A percentile compares a stretch with the other conserved stretches of the same genome.
Evolutionary conservation across 2,329 filamentous ascomycete genomes (phyloP).

Genomic region (Exophiala bonariae): DNA sequence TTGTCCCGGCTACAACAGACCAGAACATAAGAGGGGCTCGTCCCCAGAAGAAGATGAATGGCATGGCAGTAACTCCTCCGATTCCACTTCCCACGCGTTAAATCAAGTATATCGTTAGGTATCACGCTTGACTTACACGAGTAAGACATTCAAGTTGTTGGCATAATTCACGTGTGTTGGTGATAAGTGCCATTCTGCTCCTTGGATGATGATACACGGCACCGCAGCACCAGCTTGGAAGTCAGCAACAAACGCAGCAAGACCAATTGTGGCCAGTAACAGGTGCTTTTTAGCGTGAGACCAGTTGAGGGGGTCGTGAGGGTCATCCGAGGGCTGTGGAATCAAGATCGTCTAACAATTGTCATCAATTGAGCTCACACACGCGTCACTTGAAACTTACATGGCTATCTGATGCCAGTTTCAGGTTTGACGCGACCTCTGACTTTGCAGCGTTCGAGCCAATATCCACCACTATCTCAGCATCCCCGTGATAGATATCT

Average conservation of each 20-base stretch:
- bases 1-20: constrained; percentile 34
- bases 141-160: constrained; percentile 42
- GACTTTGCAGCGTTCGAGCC: neutral
- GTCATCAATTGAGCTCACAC: too few relatives aligned
- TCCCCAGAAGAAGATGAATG: constrained; percentile 41
- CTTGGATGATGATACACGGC: constrained; percentile 39
- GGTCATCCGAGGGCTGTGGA: constrained; percentile 51
- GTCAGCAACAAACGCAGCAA: constrained; percentile 39
- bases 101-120: neutral
- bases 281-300: constrained; percentile 31
- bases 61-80: constrained; percentile 39
- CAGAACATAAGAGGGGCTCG: constrained; percentile 43
- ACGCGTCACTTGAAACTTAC: neutral
- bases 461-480: neutral
- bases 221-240: constrained; percentile 39
- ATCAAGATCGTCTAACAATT: constrained; percentile 55
- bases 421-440: neutral
- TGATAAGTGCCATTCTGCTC: constrained; percentile 36
- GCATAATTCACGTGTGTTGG: constrained; percentile 38
- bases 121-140: constrained; percentile 27
- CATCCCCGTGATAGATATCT: constrained; percentile 28
- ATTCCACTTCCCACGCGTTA: constrained; percentile 28
- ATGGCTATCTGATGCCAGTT: neutral
- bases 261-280: constrained; percentile 37
- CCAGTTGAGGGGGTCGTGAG: constrained; percentile 58